Evolutionary conservation across 108 stramenopile species (phyloP), one percentile per base, ranked within the genome.

Genomic region (Aurantiochytrium sp.): DNA sequence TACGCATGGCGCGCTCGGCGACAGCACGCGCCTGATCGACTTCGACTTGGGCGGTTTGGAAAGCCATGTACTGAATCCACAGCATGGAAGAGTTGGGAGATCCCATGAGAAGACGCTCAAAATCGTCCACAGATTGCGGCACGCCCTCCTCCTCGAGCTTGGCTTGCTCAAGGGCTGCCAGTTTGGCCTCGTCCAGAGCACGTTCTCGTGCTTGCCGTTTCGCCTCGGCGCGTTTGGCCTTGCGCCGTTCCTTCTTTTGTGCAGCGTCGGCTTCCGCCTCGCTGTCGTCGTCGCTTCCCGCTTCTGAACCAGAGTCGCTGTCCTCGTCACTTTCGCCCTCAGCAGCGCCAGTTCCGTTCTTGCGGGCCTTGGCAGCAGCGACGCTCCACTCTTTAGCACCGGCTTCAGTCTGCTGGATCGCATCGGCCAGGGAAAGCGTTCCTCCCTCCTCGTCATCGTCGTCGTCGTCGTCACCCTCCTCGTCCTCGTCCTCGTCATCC

Each of bases 21-120:
- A 93, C 49, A 4, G 91, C 88, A 0, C 93, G 88, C 8, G 93
- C 93, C 8, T 60, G 91, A 76, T 93, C 92, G 5, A 93, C 57
- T 28, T 93, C 93, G 5, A 92, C 92, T 42, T 87, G 59, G 25
- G 91, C 88, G 10, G 93, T 23, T 28, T 93, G 89, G 91, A 92
- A 93, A 23, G 92, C 92, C 92, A 93, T 93, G 89, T 91, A 93
- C 76, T 93, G 91, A 19, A 93, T 91, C 93, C 93, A 93, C 29
- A 93, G 23, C 8, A 93, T 49, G 3, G 93, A 93, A 23, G 90
- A 90, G 49, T 93, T 93, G 5, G 93, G 93, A 5, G 87, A 51
- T 14, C 91, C 91, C 29, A 93, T 72, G 64, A 93, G 29, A 1
- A 93, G 91, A 44, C 93, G 91, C 90, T 93, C 93, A 57, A 91